Conservation (phyloP, 768 basidiomycete genomes). For the Boletus reticulatus region DNA sequence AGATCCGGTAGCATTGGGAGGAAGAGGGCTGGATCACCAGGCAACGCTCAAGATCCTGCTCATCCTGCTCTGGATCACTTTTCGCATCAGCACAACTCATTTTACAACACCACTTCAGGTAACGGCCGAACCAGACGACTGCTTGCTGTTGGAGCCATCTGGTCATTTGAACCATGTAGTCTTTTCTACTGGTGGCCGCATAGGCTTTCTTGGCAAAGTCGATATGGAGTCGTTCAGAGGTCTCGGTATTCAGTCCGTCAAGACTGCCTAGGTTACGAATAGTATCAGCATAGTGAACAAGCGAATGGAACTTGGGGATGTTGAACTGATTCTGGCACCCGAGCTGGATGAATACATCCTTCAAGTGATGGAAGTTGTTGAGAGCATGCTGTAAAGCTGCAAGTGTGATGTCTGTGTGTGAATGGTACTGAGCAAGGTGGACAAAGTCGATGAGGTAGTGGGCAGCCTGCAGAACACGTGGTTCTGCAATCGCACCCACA, state of each 20-base stretch:
- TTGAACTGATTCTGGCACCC: background rate
- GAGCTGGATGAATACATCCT: background rate
- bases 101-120: background rate
- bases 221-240: background rate
- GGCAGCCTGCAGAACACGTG: background rate
- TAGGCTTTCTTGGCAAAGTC: conserved; percentile 1
- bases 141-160: background rate
- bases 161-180: background rate
- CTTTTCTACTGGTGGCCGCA: background rate
- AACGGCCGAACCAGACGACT: background rate
- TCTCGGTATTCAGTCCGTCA: background rate
- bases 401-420: background rate
- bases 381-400: background rate
- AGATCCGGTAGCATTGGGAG: no score
- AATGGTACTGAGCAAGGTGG: background rate
- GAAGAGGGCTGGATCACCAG: no score
- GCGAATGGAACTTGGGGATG: background rate
- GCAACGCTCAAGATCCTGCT: no score
- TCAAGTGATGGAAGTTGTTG: background rate
- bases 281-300: background rate
- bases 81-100: no score
- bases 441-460: background rate
- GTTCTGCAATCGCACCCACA: background rate
- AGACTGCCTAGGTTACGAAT: background rate
- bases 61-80: no score